A percentile compares a stretch with the other conserved stretches of the same genome.
Conservation (phyloP, 176 grass and related monocot genomes). For the Areca catechu region DNA sequence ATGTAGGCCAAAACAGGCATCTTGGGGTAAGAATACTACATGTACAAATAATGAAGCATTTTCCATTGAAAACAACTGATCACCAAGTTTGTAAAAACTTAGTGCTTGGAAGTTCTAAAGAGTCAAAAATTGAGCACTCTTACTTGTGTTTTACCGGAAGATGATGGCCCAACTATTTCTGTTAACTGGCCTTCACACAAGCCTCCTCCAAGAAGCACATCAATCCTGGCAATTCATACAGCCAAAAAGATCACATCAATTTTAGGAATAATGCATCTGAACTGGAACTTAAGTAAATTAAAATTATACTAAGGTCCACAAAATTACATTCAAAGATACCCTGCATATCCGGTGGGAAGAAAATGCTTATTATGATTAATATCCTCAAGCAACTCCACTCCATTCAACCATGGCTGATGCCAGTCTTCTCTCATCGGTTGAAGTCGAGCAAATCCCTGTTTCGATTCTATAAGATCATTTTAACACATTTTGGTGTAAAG, state of each 20-base stretch:
- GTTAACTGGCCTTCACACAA: slow-evolving; percentile 60
- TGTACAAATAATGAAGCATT: no score
- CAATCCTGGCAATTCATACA: slow-evolving; percentile 41
- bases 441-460: not conserved
- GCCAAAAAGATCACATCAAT: not conserved
- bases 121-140: not conserved
- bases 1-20: not conserved
- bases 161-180: slow-evolving; percentile 68
- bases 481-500: no score
- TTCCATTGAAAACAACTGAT: no score
- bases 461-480: no score
- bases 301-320: slow-evolving; percentile 2
- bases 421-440: not conserved
- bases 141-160: slow-evolving; percentile 91
- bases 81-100: no score
- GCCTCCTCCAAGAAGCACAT: slow-evolving; percentile 71
- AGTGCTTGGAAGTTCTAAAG: no score
- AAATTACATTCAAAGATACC: slow-evolving; percentile 29
- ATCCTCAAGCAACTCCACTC: slow-evolving; percentile 30
- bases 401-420: slow-evolving; percentile 20
- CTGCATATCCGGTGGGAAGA: slow-evolving; percentile 34
- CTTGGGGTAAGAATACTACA: no score
- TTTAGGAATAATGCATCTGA: not conserved
- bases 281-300: no score
- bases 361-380: slow-evolving; percentile 24